phyloP scores from a whole-genome alignment of 2,329 filamentous ascomycete genomes.

The Hysterium pulicare region DNA sequence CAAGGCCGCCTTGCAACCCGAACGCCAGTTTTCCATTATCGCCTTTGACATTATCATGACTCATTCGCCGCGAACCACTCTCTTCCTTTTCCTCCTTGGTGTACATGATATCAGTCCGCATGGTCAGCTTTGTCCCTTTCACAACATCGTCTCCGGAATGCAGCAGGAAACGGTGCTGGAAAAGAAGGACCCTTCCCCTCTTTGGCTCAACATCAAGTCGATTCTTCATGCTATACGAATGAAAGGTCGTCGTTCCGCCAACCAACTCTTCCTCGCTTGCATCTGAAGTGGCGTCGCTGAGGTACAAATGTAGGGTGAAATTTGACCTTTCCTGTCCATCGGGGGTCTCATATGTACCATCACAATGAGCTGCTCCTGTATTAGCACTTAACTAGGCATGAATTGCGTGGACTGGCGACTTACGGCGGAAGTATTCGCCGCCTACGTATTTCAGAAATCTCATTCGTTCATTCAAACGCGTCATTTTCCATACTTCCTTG shows the following conservation, averaged over 20 bases:
- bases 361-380: constrained; percentile 56
- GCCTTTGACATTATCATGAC: too few relatives aligned
- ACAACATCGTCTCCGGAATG: constrained; percentile 56
- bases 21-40: too few relatives aligned
- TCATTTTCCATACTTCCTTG: constrained; percentile 42
- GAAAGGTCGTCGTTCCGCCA: constrained; percentile 56
- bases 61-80: too few relatives aligned
- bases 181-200: constrained; percentile 52
- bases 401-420: constrained; percentile 1
- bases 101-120: constrained; percentile 58
- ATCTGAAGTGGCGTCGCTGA: constrained; percentile 43
- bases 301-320: constrained; percentile 56
- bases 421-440: constrained; percentile 68
- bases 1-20: too few relatives aligned
- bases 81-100: constrained; percentile 20
- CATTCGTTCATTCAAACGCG: constrained; percentile 67
- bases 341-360: constrained; percentile 60
- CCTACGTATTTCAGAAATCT: constrained; percentile 69
- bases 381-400: constrained; percentile 12
- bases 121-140: constrained; percentile 52
- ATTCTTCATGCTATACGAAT: constrained; percentile 27
- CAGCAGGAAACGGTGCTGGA: constrained; percentile 53
- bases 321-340: constrained; percentile 51
- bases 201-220: constrained; percentile 48
- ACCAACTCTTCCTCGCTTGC: constrained; percentile 35